Evolutionary conservation across 2,329 filamentous ascomycete genomes (phyloP), one percentile per base, ranked within the genome.

Genomic region (Diplodia corticola): DNA sequence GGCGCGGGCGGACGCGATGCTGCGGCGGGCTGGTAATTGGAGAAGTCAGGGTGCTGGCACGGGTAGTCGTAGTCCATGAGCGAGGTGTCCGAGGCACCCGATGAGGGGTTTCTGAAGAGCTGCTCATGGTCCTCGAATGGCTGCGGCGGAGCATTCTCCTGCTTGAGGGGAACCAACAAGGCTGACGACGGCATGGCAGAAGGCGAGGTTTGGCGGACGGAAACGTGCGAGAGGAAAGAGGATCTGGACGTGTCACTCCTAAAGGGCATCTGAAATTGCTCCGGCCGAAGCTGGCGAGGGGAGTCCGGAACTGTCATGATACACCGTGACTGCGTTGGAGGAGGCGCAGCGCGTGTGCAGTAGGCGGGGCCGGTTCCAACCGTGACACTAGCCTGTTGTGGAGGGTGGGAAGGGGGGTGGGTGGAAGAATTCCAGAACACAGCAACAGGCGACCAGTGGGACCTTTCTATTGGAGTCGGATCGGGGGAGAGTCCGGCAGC

Each of bases 241-340:
- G 65, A 67, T 61, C 71, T 69, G 40, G 71, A 65, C 63, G 68
- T 68, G 63, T 66, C 64, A 66, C 66, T 60, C 63, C 69, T 67
- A 66, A 72, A 63, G 54, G 64, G 65, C 20, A 50, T 67, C 69
- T 71, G 67, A 33, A 71, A 59, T 63, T 74, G 72, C 57, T 68
- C 66, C 59, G 73, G 68, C 44, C 68, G 67, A n/a, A 70, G 53
- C 51, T 67, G 71, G 64, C 68, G 71, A 68, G 73, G 71, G 69
- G 75, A 73, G 63, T 70, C 70, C 59, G 71, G 69, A 67, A 70
- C 73, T 70, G 70, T 70, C 76, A 77, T 77, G 46, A 71, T 72
- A 71, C 70, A 72, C 68, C 73, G 73, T 71, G 70, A 70, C 30
- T 63, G 48, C 40, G 46, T 44, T 54, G 28, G 49, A 33, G 24